Base-by-base conservation (phyloP, 805 yeast species). In the Spathaspora passalidarum region DNA sequence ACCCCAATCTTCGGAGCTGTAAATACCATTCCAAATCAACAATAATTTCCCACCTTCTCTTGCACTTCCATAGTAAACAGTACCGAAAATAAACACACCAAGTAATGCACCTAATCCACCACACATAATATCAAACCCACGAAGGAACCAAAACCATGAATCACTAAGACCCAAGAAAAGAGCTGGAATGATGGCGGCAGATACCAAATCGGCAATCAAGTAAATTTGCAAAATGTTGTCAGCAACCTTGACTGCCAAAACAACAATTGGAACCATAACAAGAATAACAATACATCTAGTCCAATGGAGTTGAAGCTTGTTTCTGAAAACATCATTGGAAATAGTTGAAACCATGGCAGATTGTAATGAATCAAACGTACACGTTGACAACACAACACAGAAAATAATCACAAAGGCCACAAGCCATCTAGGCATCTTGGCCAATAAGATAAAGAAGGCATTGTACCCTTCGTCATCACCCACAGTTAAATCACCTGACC, bases 301-400 rank as follows among this genome's bases (percentile, higher is more conserved):
- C 63, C 79, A 89, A 34, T 80, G 55, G 49, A 86, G 68, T 26
- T 81, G 76, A 44, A 88, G 73, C 59, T 79, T 86, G 72, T 91
- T 92, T 60, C 97, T 78, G 74, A 90, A 90, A 22, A 90, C 57
- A 65, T 91, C 97, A 58, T 91, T 91, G 23, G 97, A 89, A 44
- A 91, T 80, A 0, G 96, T 81, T 7, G 97, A 88, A 0, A 88
- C 87, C 75, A 88, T 75, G 6, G 95, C 96, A 41, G 94, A 84
- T 62, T 89, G 96, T 56, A 88, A 72, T 1, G 96, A 85, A 62
- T 89, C 97, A 64, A 90, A 81, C 0, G 96, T 86, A 61, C 96
- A 90, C 0, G 96, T 88, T 5, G 96, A 87, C 50, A 91, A 70
- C 32, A 83, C 70, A 35, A 85, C 78, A 26, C 81, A 72, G 59